These are phyloP conservation scores for Hypoxylon fragiforme DNA, from an alignment of 495 filamentous ascomycete species.

Conservation along the genomic window DNA sequence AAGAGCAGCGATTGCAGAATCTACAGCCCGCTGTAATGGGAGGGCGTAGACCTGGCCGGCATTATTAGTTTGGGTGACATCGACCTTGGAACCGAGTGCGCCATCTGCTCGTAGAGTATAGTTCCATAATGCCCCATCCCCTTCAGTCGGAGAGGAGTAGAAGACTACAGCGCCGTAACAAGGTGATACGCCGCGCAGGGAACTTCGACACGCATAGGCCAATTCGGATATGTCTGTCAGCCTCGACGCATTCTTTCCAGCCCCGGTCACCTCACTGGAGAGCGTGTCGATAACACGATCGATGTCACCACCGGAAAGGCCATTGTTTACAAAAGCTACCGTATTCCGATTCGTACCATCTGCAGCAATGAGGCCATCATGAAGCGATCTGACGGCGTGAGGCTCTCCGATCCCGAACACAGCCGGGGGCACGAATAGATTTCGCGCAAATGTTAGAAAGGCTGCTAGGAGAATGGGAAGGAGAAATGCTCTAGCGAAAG, in stretches of 20 bases:
- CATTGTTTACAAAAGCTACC: slow-evolving; percentile 81
- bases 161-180: slow-evolving; percentile 82
- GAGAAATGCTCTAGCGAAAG: slow-evolving; percentile 68
- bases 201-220: slow-evolving; percentile 63
- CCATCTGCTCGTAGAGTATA: slow-evolving; percentile 79
- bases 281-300: slow-evolving; percentile 68
- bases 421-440: slow-evolving; percentile 68
- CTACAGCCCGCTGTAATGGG: slow-evolving; percentile 76
- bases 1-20: slow-evolving; percentile 65
- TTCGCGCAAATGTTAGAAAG: slow-evolving; percentile 68
- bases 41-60: slow-evolving; percentile 73
- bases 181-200: slow-evolving; percentile 67
- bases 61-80: slow-evolving; percentile 61
- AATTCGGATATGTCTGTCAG: slow-evolving; percentile 58
- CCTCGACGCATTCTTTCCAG: slow-evolving; percentile 60
- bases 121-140: slow-evolving; percentile 71
- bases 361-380: slow-evolving; percentile 58
- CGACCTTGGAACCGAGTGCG: slow-evolving; percentile 58
- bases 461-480: slow-evolving; percentile 70
- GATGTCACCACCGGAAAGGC: slow-evolving; percentile 69
- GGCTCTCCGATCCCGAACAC: slow-evolving; percentile 66
- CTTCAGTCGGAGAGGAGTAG: slow-evolving; percentile 69
- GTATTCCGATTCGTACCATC: slow-evolving; percentile 56
- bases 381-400: slow-evolving; percentile 61
- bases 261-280: slow-evolving; percentile 49